Percentiles rank a stretch among this genome's conserved stretches.
phyloP scores from a whole-genome alignment of 257 asterid species.

The Henckelia pumila region DNA sequence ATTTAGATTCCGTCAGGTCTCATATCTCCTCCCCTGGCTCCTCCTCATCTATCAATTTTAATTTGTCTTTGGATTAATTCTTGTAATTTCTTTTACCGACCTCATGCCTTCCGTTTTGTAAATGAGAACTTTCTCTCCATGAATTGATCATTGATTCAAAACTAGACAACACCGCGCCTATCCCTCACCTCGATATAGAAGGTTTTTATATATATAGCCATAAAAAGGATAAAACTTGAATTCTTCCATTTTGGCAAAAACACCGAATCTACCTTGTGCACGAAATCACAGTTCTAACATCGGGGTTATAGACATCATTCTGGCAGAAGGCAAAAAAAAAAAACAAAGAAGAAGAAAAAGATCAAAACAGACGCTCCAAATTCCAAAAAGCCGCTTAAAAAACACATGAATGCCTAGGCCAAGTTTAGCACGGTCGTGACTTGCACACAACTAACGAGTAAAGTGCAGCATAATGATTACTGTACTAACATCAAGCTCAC shows the following conservation, averaged over 20 bases:
- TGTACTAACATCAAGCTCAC: neutral
- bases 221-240: neutral
- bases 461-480: neutral
- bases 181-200: neutral
- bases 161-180: neutral
- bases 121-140: too few relatives aligned
- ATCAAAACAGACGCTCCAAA: neutral
- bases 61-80: neutral
- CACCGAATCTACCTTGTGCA: neutral
- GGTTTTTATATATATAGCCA: too few relatives aligned
- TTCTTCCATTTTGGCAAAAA: neutral
- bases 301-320: neutral
- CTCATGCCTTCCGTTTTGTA: too few relatives aligned
- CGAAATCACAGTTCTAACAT: neutral
- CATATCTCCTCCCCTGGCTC: slow-evolving; percentile 69
- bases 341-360: too few relatives aligned
- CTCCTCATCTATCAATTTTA: neutral
- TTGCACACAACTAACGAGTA: neutral
- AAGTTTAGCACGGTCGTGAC: neutral
- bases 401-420: too few relatives aligned
- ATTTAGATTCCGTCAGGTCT: neutral
- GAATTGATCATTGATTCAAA: too few relatives aligned
- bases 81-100: neutral
- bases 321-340: too few relatives aligned
- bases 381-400: neutral